A percentile compares a stretch with the other conserved stretches of the same genome.
Evolutionary conservation across 164 flowering plant species (phyloP).

Genomic region (Echeveria elegans): DNA sequence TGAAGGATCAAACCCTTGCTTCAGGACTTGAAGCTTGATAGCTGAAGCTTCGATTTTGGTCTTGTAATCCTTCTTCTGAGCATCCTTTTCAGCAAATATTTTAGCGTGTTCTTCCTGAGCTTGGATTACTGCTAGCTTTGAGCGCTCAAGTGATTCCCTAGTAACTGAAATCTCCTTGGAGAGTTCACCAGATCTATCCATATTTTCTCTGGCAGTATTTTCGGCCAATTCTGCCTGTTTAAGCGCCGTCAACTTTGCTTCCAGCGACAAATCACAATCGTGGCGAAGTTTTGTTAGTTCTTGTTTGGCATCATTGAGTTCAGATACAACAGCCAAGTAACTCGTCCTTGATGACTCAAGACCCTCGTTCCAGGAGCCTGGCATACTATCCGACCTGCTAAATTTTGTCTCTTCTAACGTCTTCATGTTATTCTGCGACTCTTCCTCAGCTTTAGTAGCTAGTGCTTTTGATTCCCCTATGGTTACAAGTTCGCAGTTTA

Average conservation of each 20-base stretch:
- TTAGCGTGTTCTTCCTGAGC: constrained; percentile 58
- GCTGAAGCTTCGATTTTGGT: constrained; percentile 48
- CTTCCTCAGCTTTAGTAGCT: constrained; percentile 49
- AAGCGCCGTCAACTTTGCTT: constrained; percentile 46
- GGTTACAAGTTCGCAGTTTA: constrained; percentile 40
- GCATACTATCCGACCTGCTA: constrained; percentile 16
- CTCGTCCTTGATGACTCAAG: constrained; percentile 42
- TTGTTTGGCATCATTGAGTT: constrained; percentile 74
- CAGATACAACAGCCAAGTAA: constrained; percentile 35
- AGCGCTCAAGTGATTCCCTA: constrained; percentile 47
- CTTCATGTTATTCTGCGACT: constrained; percentile 44
- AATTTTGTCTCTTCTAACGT: constrained; percentile 38
- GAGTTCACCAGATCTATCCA: constrained; percentile 47
- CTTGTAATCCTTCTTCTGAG: constrained; percentile 38
- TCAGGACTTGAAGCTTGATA: constrained; percentile 41
- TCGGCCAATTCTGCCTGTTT: constrained; percentile 58
- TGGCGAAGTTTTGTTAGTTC: constrained; percentile 56
- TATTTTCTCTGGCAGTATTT: constrained; percentile 35
- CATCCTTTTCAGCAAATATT: constrained; percentile 52
- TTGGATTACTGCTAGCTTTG: constrained; percentile 49
- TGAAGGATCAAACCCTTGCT: constrained; percentile 52
- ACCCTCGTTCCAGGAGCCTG: constrained; percentile 40
- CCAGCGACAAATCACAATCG: constrained; percentile 46
- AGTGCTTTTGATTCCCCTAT: constrained; percentile 49
- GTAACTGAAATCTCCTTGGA: constrained; percentile 52